These are phyloP conservation scores for Prunus dulcis DNA, from an alignment of 306 rosid species.

Conservation along the genomic window DNA sequence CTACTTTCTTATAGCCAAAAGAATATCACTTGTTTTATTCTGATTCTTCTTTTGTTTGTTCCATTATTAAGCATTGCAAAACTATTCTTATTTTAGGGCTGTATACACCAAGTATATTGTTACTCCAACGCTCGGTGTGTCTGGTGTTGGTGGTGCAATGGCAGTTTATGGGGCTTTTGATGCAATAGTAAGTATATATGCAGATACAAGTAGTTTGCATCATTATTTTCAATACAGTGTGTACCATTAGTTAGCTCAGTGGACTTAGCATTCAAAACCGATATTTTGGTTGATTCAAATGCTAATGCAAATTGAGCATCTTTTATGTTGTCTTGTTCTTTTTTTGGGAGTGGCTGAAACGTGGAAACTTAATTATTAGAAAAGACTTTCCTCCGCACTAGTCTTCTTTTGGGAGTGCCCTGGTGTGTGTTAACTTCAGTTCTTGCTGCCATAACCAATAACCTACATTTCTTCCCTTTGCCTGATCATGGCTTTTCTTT, in stretches of 20 bases:
- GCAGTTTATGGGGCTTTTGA: constrained; percentile 92
- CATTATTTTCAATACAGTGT: background rate
- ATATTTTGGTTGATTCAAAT: background rate
- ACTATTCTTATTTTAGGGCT: constrained; percentile 52
- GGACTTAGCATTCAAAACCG: background rate
- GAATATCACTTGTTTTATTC: constrained; percentile 8
- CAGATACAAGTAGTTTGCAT: background rate
- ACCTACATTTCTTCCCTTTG: no score
- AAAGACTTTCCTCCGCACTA: no score
- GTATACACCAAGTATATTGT: constrained; percentile 75
- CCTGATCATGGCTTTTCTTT: no score
- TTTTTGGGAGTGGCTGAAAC: no score
- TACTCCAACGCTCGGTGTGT: constrained; percentile 76
- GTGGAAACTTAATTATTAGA: no score
- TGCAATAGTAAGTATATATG: constrained; percentile 72
- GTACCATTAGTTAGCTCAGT: background rate
- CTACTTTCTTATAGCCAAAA: constrained; percentile 21
- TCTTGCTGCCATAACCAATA: no score
- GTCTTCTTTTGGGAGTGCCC: no score
- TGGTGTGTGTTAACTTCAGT: no score
- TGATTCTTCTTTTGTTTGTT: constrained; percentile 5
- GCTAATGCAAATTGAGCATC: background rate
- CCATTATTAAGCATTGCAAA: constrained; percentile 13
- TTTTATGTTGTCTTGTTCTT: no score
- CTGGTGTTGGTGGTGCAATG: constrained; percentile 96